Evolutionary conservation across 306 rosid species (phyloP).

Genomic region (Calophaca sinica): DNA sequence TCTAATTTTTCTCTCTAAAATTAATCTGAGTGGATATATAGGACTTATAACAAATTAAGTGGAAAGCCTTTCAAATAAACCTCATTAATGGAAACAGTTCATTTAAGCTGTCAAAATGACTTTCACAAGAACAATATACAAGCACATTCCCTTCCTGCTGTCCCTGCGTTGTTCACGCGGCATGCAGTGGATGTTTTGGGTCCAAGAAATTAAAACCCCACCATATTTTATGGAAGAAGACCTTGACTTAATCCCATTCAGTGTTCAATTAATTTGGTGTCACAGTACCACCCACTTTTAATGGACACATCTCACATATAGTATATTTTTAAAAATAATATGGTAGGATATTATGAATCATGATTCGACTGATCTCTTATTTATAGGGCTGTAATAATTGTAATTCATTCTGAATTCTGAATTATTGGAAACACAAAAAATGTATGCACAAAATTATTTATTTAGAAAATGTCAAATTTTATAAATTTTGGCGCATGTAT

Average conservation of each 20-base stretch:
- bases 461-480: not conserved
- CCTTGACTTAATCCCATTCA: constrained; percentile 48
- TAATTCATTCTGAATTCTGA: not conserved
- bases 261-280: constrained; percentile 23
- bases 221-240: constrained; percentile 33
- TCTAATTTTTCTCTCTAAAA: not conserved
- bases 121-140: not conserved
- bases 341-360: not conserved
- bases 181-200: constrained; percentile 39
- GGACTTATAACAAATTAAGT: not conserved
- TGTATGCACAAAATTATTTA: no score
- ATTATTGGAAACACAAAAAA: no score
- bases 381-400: not conserved
- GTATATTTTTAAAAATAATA: no score
- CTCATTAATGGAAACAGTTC: constrained; percentile 42
- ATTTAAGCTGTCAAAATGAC: constrained; percentile 46
- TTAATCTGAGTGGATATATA: not conserved
- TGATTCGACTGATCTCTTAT: not conserved
- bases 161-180: constrained; percentile 61
- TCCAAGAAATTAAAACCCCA: not conserved
- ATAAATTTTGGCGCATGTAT: not conserved
- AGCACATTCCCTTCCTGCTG: constrained; percentile 34
- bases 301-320: not conserved
- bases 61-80: constrained; percentile 10
- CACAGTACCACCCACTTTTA: constrained; percentile 18